These are phyloP conservation scores for Pythium insidiosum DNA, from an alignment of 352 stramenopile species.

Conservation along the genomic window DNA sequence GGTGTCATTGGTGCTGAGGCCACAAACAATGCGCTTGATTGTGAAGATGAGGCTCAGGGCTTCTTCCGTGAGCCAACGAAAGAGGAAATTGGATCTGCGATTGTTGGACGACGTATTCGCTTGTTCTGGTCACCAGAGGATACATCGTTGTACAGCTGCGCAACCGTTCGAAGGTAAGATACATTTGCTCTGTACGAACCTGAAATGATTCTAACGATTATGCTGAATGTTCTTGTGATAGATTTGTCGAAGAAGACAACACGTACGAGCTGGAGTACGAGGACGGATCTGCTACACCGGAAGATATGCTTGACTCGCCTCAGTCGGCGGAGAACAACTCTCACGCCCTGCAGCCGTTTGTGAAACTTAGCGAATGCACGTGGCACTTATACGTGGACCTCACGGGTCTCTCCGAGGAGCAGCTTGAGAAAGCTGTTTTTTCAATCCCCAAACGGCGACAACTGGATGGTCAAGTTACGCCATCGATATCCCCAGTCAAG, in stretches of 20 bases:
- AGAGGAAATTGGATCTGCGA: constrained; percentile 28
- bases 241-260: constrained; percentile 26
- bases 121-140: constrained; percentile 55
- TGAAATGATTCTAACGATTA: no score
- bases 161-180: constrained; percentile 12
- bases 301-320: constrained; percentile 19
- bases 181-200: no score
- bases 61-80: constrained; percentile 62
- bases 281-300: constrained; percentile 11
- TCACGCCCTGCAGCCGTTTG: constrained; percentile 9
- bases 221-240: no score
- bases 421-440: constrained; percentile 55
- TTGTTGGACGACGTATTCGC: constrained; percentile 54
- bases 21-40: constrained; percentile 17
- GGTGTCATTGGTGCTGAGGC: constrained; percentile 62
- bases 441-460: constrained; percentile 73
- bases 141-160: constrained; percentile 37
- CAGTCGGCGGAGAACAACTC: constrained; percentile 6
- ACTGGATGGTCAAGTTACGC: no score
- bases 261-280: constrained; percentile 57
- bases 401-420: constrained; percentile 37
- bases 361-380: constrained; percentile 21
- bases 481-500: no score
- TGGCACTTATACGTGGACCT: constrained; percentile 74
- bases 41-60: constrained; percentile 31